Evolutionary conservation across 306 rosid genomes (phyloP).

Genomic region (Rosa rugosa): DNA sequence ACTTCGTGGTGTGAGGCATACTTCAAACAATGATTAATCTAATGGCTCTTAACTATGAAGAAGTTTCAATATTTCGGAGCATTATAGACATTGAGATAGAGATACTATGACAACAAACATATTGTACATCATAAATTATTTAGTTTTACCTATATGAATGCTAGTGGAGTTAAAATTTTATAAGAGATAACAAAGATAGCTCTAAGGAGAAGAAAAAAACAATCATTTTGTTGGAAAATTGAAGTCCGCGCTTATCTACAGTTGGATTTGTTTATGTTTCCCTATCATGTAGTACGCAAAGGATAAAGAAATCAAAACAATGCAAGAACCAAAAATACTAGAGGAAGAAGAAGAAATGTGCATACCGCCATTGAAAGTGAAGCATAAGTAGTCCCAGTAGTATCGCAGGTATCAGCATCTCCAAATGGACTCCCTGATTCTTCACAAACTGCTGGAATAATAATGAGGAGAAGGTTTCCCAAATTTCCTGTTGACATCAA

Average conservation of each 20-base stretch:
- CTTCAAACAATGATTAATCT: too few species aligned
- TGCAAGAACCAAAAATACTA: neutral
- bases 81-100: too few species aligned
- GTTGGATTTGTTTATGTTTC: neutral
- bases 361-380: conserved; percentile 60
- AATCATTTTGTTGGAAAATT: too few species aligned
- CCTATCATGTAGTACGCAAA: neutral
- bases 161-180: neutral
- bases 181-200: neutral
- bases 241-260: neutral
- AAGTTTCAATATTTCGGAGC: too few species aligned
- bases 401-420: conserved; percentile 38
- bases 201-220: too few species aligned
- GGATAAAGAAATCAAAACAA: neutral
- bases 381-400: conserved; percentile 49
- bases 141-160: too few species aligned
- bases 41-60: too few species aligned
- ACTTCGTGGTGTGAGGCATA: too few species aligned
- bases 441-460: conserved; percentile 57
- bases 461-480: conserved; percentile 52
- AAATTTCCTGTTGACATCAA: conserved; percentile 42
- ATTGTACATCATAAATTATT: too few species aligned
- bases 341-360: neutral
- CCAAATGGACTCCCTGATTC: conserved; percentile 64
- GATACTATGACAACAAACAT: too few species aligned